These are phyloP conservation scores for Heritiera fomes DNA, from an alignment of 345 rosid genomes.

Conservation along the genomic window DNA sequence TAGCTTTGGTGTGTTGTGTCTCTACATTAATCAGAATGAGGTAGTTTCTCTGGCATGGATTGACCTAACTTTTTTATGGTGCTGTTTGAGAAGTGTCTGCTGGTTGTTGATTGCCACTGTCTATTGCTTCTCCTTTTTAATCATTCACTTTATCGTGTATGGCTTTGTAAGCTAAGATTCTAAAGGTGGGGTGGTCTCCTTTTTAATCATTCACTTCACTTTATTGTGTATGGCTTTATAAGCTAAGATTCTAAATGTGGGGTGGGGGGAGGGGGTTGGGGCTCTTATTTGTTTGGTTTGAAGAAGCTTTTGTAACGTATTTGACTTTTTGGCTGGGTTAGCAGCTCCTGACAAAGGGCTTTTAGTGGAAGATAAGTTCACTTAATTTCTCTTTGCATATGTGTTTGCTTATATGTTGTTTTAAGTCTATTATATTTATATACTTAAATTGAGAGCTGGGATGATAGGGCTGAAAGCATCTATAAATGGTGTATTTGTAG, in stretches of 20 bases:
- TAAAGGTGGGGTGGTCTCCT: background rate
- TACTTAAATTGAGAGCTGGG: background rate
- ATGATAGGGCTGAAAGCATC: background rate
- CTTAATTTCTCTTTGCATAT: background rate
- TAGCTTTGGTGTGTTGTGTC: background rate
- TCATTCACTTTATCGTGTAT: background rate
- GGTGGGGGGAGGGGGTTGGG: background rate
- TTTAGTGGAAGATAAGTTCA: background rate
- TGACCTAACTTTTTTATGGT: background rate
- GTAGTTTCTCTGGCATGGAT: background rate
- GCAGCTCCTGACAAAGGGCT: background rate
- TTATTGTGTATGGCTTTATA: background rate
- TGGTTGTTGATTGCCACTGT: background rate
- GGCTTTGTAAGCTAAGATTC: background rate
- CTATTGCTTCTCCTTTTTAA: background rate
- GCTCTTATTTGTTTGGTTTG: background rate
- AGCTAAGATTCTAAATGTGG: background rate
- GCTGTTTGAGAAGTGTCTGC: background rate
- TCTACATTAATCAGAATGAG: background rate
- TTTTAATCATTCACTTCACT: background rate
- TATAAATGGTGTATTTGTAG: conserved; percentile 37
- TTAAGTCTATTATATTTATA: conserved; percentile 9
- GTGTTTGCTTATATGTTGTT: conserved; percentile 1
- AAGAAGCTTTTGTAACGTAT: background rate
- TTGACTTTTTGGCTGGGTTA: background rate